Evolutionary conservation across 2,329 filamentous ascomycete species (phyloP).

Genomic region (Aspergillus vadensis): DNA sequence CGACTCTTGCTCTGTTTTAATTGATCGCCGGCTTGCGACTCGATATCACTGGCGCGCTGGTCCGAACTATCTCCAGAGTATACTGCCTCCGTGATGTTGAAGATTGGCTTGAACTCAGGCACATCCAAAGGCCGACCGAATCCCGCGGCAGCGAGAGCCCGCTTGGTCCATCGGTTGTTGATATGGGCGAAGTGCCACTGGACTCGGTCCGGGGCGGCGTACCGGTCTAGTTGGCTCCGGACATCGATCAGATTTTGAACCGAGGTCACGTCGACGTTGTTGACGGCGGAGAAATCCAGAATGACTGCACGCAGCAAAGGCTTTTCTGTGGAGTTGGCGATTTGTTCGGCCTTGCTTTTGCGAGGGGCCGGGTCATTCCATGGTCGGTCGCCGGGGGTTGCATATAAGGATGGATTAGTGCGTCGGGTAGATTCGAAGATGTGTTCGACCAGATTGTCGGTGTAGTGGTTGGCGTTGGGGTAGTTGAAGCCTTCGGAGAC

Average conservation of each 20-base stretch:
- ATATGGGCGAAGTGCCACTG: slow-evolving; percentile 86
- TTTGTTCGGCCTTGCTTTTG: slow-evolving; percentile 44
- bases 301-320: slow-evolving; percentile 82
- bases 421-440: slow-evolving; percentile 73
- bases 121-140: slow-evolving; percentile 59
- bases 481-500: slow-evolving; percentile 97
- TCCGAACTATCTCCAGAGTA: too few species aligned
- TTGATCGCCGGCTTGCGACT: not conserved
- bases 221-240: slow-evolving; percentile 85
- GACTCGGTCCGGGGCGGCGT: slow-evolving; percentile 62
- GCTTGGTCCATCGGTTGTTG: slow-evolving; percentile 91
- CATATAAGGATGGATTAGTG: slow-evolving; percentile 72
- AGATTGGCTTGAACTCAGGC: not conserved
- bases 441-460: slow-evolving; percentile 72
- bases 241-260: slow-evolving; percentile 91
- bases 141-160: slow-evolving; percentile 78
- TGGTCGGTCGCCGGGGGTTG: slow-evolving; percentile 72
- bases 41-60: not conserved
- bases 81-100: not conserved
- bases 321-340: slow-evolving; percentile 50
- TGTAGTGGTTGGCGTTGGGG: slow-evolving; percentile 85
- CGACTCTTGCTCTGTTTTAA: not conserved
- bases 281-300: slow-evolving; percentile 88
- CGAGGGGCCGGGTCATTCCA: slow-evolving; percentile 90
- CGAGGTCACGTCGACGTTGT: slow-evolving; percentile 89